phyloP scores from a whole-genome alignment of 208 protist species.

The Acanthamoeba healyi region DNA sequence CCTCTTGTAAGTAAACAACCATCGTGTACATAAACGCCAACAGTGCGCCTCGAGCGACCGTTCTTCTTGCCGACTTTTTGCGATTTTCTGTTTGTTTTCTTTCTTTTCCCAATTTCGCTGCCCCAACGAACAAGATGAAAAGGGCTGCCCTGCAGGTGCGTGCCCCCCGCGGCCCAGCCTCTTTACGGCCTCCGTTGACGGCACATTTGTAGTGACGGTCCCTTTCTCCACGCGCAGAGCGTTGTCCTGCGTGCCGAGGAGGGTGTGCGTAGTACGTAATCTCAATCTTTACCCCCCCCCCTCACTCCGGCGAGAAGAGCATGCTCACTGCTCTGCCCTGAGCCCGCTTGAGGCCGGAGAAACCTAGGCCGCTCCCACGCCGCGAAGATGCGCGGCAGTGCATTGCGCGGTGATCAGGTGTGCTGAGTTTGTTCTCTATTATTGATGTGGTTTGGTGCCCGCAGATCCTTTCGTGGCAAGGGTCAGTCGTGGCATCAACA shows the following conservation, averaged over 20 bases:
- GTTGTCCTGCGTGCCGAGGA: background rate
- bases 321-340: no score
- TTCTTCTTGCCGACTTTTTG: no score
- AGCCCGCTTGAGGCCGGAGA: no score
- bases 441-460: background rate
- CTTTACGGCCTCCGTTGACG: background rate
- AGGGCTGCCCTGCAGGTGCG: background rate
- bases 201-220: background rate
- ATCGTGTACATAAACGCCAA: no score
- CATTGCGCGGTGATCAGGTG: no score
- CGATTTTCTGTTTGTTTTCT: no score
- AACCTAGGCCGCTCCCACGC: no score
- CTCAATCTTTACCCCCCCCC: no score
- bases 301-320: no score
- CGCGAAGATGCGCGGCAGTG: no score
- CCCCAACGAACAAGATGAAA: background rate
- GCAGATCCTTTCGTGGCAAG: background rate
- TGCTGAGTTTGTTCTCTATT: background rate
- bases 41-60: no score
- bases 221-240: background rate
- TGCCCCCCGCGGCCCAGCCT: background rate
- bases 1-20: no score
- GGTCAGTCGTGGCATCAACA: slow-evolving; percentile 20
- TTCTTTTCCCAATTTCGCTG: background rate
- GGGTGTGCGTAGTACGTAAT: background rate